Evolutionary conservation across 2,329 filamentous ascomycete genomes (phyloP).

Genomic region (Alternaria viburni): DNA sequence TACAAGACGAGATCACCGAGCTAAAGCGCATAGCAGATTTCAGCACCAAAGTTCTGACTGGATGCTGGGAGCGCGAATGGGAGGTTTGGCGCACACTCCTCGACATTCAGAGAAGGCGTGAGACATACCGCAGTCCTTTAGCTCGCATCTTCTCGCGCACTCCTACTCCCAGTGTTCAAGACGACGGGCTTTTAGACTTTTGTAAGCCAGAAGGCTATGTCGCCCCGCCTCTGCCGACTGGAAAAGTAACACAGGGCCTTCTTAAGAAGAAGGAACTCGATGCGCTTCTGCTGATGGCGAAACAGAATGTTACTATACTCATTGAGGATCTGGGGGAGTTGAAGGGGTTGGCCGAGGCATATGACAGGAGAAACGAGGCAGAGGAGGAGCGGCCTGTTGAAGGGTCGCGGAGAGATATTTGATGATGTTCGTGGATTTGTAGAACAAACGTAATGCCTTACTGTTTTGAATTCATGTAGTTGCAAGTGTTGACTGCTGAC

Average conservation of each 20-base stretch:
- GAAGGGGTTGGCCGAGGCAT: slow-evolving; percentile 13
- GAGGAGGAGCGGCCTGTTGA: background rate
- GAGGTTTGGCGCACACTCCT: slow-evolving; percentile 17
- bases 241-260: background rate
- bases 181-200: background rate
- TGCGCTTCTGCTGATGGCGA: slow-evolving; percentile 12
- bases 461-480: background rate
- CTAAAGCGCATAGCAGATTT: slow-evolving; percentile 15
- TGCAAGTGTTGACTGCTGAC: no score
- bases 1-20: slow-evolving; percentile 3
- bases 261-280: slow-evolving; percentile 19
- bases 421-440: background rate
- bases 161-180: background rate
- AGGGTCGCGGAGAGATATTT: slow-evolving; percentile 1
- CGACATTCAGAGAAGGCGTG: slow-evolving; percentile 6
- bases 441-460: background rate
- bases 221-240: background rate
- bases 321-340: slow-evolving; percentile 29
- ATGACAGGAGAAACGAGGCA: background rate
- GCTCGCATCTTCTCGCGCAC: background rate
- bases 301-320: slow-evolving; percentile 25
- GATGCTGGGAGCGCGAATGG: slow-evolving; percentile 25
- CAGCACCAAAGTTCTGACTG: slow-evolving; percentile 6
- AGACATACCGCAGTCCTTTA: background rate
- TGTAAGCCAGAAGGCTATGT: background rate